These are phyloP conservation scores for Arctium lappa DNA, from an alignment of 129 eudicot species.

Conservation along the genomic window DNA sequence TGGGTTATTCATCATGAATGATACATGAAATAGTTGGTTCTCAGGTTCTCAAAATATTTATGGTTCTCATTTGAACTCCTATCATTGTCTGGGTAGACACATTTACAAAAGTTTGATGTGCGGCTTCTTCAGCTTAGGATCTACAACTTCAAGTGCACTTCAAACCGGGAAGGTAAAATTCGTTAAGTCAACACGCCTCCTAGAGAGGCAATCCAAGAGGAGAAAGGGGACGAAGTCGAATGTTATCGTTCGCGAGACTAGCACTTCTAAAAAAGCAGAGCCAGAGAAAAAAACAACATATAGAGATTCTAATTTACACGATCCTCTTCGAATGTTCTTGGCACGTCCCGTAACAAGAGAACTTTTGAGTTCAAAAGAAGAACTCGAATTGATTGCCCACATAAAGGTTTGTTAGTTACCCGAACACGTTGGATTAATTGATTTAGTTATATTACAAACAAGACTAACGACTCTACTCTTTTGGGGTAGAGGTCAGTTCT, in stretches of 20 bases:
- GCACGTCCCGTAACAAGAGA: slow-evolving; percentile 64
- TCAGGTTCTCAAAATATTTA: no score
- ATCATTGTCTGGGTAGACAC: not conserved
- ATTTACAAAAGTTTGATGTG: slow-evolving; percentile 22
- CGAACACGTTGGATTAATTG: not conserved
- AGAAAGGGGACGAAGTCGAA: slow-evolving; percentile 55
- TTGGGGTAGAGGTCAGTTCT: no score
- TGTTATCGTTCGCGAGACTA: slow-evolving; percentile 40
- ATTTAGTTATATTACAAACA: not conserved
- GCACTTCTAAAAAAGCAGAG: slow-evolving; percentile 24
- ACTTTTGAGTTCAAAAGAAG: slow-evolving; percentile 73
- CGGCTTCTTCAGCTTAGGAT: slow-evolving; percentile 32
- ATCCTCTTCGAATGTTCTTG: slow-evolving; percentile 65
- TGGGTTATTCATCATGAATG: not conserved
- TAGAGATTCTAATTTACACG: slow-evolving; percentile 48
- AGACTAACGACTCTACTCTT: no score
- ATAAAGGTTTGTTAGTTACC: slow-evolving; percentile 54
- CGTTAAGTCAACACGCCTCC: slow-evolving; percentile 80
- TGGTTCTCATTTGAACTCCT: no score
- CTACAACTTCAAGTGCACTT: slow-evolving; percentile 29
- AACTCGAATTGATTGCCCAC: slow-evolving; percentile 58
- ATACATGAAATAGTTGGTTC: not conserved
- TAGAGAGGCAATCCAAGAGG: slow-evolving; percentile 67
- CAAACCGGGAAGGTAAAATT: slow-evolving; percentile 40
- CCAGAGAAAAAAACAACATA: slow-evolving; percentile 32